Conservation (phyloP, 805 yeast species). For the Metschnikowia chrysomelidarum region DNA sequence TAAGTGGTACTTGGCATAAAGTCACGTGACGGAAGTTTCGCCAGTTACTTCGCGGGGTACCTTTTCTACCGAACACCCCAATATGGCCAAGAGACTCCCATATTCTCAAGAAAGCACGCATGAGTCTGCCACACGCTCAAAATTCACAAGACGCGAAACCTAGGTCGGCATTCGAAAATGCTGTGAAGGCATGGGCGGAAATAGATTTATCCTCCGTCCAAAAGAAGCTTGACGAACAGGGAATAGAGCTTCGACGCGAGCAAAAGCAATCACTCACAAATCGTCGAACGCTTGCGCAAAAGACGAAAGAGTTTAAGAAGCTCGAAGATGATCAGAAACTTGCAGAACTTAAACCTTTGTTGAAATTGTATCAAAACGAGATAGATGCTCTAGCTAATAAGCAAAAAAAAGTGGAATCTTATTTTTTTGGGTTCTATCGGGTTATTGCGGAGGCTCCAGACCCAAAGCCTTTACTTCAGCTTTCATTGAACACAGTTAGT, state of each 20-base stretch:
- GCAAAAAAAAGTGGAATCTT: constrained; percentile 68
- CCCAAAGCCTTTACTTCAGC: constrained; percentile 77
- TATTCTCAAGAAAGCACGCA: background rate
- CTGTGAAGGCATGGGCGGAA: constrained; percentile 72
- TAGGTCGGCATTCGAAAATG: constrained; percentile 27
- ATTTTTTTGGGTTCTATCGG: constrained; percentile 73
- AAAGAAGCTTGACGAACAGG: constrained; percentile 68
- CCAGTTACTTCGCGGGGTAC: no score
- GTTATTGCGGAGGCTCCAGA: constrained; percentile 88
- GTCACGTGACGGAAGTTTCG: no score
- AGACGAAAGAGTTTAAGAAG: constrained; percentile 84
- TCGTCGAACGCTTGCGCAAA: constrained; percentile 73
- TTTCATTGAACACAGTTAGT: constrained; percentile 61
- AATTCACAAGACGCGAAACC: constrained; percentile 2
- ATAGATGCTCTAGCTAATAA: constrained; percentile 80
- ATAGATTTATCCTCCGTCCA: constrained; percentile 72
- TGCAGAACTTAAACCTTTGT: constrained; percentile 58
- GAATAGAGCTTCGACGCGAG: constrained; percentile 64
- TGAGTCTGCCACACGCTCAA: constrained; percentile 1
- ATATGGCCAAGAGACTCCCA: background rate
- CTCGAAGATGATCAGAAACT: constrained; percentile 66
- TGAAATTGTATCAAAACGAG: constrained; percentile 81
- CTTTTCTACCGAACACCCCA: no score
- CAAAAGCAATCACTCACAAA: constrained; percentile 67
- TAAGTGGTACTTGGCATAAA: no score